Evolutionary conservation across 2,329 filamentous ascomycete species (phyloP), one percentile per base, ranked within the genome.

Genomic region (Neocatenulostroma microsporum): DNA sequence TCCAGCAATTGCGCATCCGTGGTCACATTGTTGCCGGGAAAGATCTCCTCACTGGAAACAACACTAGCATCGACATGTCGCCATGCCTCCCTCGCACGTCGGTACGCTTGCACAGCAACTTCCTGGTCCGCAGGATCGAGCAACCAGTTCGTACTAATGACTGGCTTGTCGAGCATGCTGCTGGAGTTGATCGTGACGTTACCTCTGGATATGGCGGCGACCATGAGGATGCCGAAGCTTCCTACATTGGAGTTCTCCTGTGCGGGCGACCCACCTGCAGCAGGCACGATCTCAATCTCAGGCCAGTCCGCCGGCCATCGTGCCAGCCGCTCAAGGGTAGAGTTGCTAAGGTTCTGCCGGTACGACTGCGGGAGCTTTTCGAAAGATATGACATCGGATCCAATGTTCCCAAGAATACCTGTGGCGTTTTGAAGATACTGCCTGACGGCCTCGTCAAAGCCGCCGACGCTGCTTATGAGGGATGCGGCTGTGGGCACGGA

Each of bases 1-100:
- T 56, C 40, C n/a, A 67, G 46, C 9, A 74, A 64, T 37, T 70
- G 51, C 17, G 47, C 59, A 40, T 73, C 67, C 0, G 61, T 63
- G 21, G 60, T 44, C 15, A 64, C 45, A 18, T 61, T 44, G 3
- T 37, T 17, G 3, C 68, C 62, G 1, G 68, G 62, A 41, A 57
- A 55, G 24, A 53, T 48, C 44, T 69, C 65, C 0, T 53, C 46
- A 1, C 61, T 62, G 7, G 57, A 6, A 54, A 45, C 13, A 65
- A 51, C 2, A 3, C 55, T 45, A 0, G 40, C 36, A 18, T 48
- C 34, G 29, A 61, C 50, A 2, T 44, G 50, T 0, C 41, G 26
- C 0, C 52, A 46, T 1, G 36, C 38, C 19, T 56, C 30, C 5
- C 61, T 53, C 3, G 37, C 35, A 6, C 66, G 41, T 17, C 54